Base-by-base conservation (phyloP, 2,329 filamentous ascomycete genomes). In the Alternaria brassicicola region DNA sequence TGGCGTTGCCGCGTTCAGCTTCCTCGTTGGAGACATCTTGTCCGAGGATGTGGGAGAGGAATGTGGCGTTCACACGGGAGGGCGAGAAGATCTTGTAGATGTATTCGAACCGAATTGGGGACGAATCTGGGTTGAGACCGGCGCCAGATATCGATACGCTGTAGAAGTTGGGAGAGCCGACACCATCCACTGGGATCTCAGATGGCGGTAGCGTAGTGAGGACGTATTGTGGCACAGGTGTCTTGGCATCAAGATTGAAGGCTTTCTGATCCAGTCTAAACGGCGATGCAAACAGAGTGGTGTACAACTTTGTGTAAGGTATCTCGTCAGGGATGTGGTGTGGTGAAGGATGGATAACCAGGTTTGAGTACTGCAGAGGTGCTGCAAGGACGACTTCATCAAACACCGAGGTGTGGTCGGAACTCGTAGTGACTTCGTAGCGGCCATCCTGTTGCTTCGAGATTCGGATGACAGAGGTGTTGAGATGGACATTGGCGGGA, bases 241-340 rank as follows among this genome's bases (percentile, higher is more conserved):
- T 78, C n/a, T 78, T 83, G 0, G 83, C 74, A 2, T 81, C 71
- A 2, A 96, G 82, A 55, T 86, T 86, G 81, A 98, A 98, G 73
- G 88, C 93, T 3, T 76, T 76, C 0, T 90, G 84, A 19, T 86
- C 88, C n/a, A 96, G 84, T n/a, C 80, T 83, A 66, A 88, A 86
- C 0, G 91, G 88, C 0, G 92, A 91, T 0, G 93, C 84, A 70
- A 99, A 94, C 1, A 98, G 85, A 0, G 94, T 98, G 51, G 97
- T 94, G 71, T 98, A 89, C 0, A 98, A 84, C 46, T 86, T 85
- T 3, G 92, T 91, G 74, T 97, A 99, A 0, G 92, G 90, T n/a
- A 97, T 88, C 43, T 85, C 76, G 64, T 95, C 90, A 2, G 96
- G 92, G 4, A 79, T 76, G 30, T 84, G 81, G 52, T 67, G 46